phyloP scores from a whole-genome alignment of 208 protist species.

The Trypanosoma caninum region DNA sequence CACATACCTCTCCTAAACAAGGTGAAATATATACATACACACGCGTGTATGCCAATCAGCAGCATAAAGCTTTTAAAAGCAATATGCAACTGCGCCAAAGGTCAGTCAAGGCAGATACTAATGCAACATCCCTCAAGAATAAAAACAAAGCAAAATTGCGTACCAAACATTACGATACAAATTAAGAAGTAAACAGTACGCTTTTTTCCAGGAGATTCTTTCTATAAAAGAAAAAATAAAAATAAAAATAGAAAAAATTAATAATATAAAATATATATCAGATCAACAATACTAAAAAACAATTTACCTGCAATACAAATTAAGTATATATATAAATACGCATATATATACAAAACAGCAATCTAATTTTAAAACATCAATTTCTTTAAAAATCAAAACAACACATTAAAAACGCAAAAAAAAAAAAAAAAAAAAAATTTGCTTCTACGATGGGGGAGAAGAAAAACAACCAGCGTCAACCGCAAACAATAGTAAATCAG shows the following conservation, averaged over 20 bases:
- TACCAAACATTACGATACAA: slow-evolving; percentile 28
- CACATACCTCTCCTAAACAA: too few relatives aligned
- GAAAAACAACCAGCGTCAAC: too few relatives aligned
- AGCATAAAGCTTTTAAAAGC: slow-evolving; percentile 76
- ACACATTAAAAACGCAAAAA: not conserved
- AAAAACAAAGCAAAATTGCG: slow-evolving; percentile 12
- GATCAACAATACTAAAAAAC: too few relatives aligned
- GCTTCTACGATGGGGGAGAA: slow-evolving; percentile 8
- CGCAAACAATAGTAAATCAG: too few relatives aligned
- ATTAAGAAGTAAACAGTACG: not conserved
- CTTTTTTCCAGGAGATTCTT: not conserved
- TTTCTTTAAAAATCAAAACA: too few relatives aligned
- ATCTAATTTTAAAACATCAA: too few relatives aligned
- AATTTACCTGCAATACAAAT: too few relatives aligned
- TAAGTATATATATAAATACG: too few relatives aligned
- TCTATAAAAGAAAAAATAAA: not conserved
- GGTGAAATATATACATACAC: too few relatives aligned
- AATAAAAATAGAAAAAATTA: slow-evolving; percentile 12
- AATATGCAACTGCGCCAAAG: slow-evolving; percentile 73
- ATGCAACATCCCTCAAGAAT: slow-evolving; percentile 19
- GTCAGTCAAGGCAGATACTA: slow-evolving; percentile 56
- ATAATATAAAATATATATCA: slow-evolving; percentile 5
- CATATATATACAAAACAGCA: too few relatives aligned
- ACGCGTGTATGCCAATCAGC: slow-evolving; percentile 58
- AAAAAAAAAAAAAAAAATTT: not conserved